These are phyloP conservation scores for Artemisia annua DNA, from an alignment of 129 eudicot genomes.

Conservation along the genomic window DNA sequence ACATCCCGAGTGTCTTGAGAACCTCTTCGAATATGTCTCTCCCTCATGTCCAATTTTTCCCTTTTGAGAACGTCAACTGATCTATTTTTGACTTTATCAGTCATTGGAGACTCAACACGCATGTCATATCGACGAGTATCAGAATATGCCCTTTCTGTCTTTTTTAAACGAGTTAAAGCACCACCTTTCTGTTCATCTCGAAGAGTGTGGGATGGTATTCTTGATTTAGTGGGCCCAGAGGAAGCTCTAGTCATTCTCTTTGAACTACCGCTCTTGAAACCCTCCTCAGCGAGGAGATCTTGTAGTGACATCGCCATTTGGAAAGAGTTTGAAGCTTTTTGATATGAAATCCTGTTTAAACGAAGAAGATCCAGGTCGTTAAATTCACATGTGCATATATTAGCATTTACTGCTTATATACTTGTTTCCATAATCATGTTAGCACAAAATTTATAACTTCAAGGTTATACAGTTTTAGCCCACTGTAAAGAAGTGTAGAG, in stretches of 20 bases:
- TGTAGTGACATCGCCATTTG: conserved; percentile 79
- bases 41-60: conserved; percentile 26
- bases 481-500: too few species aligned
- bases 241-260: conserved; percentile 50
- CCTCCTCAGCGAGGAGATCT: conserved; percentile 74
- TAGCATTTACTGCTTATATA: neutral
- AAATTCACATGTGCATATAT: neutral
- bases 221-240: conserved; percentile 34
- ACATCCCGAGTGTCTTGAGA: conserved; percentile 29
- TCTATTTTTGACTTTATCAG: conserved; percentile 33
- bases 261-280: conserved; percentile 55
- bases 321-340: conserved; percentile 9
- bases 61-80: conserved; percentile 38
- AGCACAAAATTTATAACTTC: neutral
- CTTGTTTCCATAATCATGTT: neutral
- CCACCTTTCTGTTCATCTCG: conserved; percentile 35
- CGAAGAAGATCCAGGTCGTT: neutral
- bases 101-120: conserved; percentile 42
- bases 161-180: conserved; percentile 38
- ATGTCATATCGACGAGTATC: conserved; percentile 41
- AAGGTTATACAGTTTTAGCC: neutral
- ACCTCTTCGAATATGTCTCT: conserved; percentile 25
- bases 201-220: conserved; percentile 31
- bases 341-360: conserved; percentile 34
- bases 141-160: conserved; percentile 58